Conservation (phyloP, 176 grass and related monocot genomes). For the Phoenix dactylifera region DNA sequence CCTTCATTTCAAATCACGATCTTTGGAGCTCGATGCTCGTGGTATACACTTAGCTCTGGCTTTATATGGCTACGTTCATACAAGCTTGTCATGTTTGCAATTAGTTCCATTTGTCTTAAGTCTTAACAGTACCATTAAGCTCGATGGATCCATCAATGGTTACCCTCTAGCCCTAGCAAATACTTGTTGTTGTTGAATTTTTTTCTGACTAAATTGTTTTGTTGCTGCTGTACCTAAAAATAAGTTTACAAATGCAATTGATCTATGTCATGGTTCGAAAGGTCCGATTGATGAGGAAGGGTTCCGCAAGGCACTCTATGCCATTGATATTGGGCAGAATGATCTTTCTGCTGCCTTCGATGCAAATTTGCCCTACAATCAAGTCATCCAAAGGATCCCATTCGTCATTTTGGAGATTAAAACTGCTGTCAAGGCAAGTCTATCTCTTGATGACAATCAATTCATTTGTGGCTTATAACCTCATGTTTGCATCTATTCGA, state of each 20-base stretch:
- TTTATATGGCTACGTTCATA: too few species aligned
- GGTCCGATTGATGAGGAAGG: conserved; percentile 33
- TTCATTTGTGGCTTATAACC: too few species aligned
- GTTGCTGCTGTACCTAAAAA: too few species aligned
- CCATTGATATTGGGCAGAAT: conserved; percentile 80
- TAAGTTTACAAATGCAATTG: neutral
- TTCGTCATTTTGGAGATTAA: conserved; percentile 50
- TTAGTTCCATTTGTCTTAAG: too few species aligned
- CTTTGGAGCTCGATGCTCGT: conserved; percentile 47
- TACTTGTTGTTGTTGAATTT: too few species aligned
- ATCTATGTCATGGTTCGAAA: conserved; percentile 16
- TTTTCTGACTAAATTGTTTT: too few species aligned
- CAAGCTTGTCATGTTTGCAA: too few species aligned
- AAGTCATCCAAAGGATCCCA: conserved; percentile 41
- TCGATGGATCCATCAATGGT: too few species aligned
- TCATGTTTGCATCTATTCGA: too few species aligned
- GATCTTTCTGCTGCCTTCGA: conserved; percentile 48
- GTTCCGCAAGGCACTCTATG: conserved; percentile 63
- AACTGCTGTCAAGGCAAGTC: conserved; percentile 47
- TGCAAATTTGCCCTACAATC: conserved; percentile 29
- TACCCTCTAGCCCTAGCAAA: too few species aligned
- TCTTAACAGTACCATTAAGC: too few species aligned
- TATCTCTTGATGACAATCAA: too few species aligned
- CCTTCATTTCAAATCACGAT: conserved; percentile 64
- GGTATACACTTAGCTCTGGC: conserved; percentile 3